These are phyloP conservation scores for Petunia hybrid DNA, from an alignment of 305 asterid genomes.

Conservation along the genomic window DNA sequence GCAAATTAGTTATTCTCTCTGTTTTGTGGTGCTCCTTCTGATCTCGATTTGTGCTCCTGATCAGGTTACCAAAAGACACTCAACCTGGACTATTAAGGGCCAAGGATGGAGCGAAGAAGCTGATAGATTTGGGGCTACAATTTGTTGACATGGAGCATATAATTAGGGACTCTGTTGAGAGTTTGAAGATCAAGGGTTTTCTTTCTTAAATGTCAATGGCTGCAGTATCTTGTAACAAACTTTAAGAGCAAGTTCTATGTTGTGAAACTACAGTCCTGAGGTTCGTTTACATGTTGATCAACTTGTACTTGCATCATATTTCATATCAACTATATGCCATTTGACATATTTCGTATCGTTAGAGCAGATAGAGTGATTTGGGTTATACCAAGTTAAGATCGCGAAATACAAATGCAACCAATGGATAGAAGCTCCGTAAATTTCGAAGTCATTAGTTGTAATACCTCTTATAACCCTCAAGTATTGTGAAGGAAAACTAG, in stretches of 20 bases:
- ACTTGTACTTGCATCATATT: neutral
- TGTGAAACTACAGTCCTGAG: neutral
- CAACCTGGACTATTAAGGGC: constrained; percentile 77
- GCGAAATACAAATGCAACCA: neutral
- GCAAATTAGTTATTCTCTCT: neutral
- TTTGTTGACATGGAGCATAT: constrained; percentile 79
- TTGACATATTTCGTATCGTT: neutral
- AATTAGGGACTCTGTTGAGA: constrained; percentile 76
- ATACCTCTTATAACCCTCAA: neutral
- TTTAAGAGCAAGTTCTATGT: too few species aligned
- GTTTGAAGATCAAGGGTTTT: constrained; percentile 71
- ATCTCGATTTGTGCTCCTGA: constrained; percentile 21
- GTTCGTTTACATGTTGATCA: neutral
- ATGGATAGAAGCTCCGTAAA: neutral
- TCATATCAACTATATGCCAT: neutral
- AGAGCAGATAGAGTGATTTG: neutral
- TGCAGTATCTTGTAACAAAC: neutral
- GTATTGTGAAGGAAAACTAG: neutral
- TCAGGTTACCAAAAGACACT: constrained; percentile 78
- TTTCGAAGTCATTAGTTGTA: neutral
- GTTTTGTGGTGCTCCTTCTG: neutral
- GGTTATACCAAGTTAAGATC: neutral
- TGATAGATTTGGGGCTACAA: constrained; percentile 73
- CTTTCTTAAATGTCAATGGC: constrained; percentile 46
- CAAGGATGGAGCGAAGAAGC: constrained; percentile 70